phyloP scores from a whole-genome alignment of 106 monocot genomes.

The Acorus gramineus region DNA sequence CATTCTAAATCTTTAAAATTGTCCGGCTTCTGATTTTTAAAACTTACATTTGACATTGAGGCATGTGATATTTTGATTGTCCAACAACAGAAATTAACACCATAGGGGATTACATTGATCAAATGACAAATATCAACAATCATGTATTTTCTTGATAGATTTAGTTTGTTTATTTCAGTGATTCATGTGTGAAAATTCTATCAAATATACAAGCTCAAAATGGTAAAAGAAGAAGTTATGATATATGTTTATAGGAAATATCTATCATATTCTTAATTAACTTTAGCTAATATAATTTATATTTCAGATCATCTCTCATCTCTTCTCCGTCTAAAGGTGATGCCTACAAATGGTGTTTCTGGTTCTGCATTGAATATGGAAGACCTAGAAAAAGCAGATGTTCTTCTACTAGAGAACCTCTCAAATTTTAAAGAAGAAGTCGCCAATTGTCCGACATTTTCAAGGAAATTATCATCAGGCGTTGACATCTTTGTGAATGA shows the following conservation, averaged over 20 bases:
- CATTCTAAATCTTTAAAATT: constrained; percentile 5
- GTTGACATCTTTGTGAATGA: constrained; percentile 82
- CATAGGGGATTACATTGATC: too few relatives aligned
- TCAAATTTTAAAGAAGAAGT: constrained; percentile 60
- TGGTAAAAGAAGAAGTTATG: too few relatives aligned
- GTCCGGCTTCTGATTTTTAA: not conserved
- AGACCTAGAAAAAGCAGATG: constrained; percentile 23
- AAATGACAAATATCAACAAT: too few relatives aligned
- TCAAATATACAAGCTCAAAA: too few relatives aligned
- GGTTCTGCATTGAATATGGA: constrained; percentile 12
- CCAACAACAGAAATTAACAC: too few relatives aligned
- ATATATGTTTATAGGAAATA: too few relatives aligned
- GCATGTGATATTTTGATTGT: too few relatives aligned
- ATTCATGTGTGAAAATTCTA: too few relatives aligned
- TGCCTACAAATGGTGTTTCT: constrained; percentile 26
- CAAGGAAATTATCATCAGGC: constrained; percentile 48
- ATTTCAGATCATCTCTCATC: constrained; percentile 66
- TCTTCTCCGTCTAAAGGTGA: constrained; percentile 63
- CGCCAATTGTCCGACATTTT: constrained; percentile 61
- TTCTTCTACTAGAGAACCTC: constrained; percentile 77
- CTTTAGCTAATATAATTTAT: not conserved
- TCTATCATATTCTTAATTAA: not conserved
- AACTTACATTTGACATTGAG: too few relatives aligned
- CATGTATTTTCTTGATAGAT: too few relatives aligned
- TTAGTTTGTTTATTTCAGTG: too few relatives aligned